Percentiles rank a stretch among this genome's conserved stretches.
phyloP scores from a whole-genome alignment of 257 asterid species.

The Dorcoceras hygrometricum region DNA sequence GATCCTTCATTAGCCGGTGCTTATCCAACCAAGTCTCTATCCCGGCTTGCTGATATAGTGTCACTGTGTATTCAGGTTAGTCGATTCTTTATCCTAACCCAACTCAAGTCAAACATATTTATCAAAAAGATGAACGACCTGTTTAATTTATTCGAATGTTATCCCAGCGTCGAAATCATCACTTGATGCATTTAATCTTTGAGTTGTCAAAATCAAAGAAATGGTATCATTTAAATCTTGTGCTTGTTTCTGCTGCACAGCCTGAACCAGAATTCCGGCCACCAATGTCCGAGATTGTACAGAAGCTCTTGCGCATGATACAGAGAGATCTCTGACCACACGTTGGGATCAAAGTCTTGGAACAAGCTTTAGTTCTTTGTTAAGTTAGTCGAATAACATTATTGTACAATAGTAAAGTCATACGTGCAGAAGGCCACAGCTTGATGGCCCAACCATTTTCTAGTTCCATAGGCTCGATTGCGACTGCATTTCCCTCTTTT shows the following conservation, averaged over 20 bases:
- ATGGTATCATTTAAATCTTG: not conserved
- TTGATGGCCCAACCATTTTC: no score
- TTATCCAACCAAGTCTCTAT: slow-evolving; percentile 74
- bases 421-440: no score
- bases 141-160: not conserved
- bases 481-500: no score
- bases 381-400: no score
- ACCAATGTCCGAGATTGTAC: slow-evolving; percentile 90
- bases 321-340: slow-evolving; percentile 25
- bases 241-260: slow-evolving; percentile 31
- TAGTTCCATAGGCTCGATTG: no score
- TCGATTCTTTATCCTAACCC: not conserved
- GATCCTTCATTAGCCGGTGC: slow-evolving; percentile 75
- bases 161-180: no score
- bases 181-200: not conserved
- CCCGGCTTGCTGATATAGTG: slow-evolving; percentile 87
- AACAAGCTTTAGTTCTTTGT: no score
- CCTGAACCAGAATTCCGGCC: slow-evolving; percentile 92
- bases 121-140: no score
- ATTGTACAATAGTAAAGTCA: no score
- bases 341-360: not conserved
- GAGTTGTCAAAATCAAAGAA: no score
- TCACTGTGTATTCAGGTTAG: slow-evolving; percentile 82
- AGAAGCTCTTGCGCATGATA: slow-evolving; percentile 58
- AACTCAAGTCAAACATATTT: not conserved